Base-by-base conservation (phyloP, 768 basidiomycete genomes). In the Pleurotus pulmonarius region DNA sequence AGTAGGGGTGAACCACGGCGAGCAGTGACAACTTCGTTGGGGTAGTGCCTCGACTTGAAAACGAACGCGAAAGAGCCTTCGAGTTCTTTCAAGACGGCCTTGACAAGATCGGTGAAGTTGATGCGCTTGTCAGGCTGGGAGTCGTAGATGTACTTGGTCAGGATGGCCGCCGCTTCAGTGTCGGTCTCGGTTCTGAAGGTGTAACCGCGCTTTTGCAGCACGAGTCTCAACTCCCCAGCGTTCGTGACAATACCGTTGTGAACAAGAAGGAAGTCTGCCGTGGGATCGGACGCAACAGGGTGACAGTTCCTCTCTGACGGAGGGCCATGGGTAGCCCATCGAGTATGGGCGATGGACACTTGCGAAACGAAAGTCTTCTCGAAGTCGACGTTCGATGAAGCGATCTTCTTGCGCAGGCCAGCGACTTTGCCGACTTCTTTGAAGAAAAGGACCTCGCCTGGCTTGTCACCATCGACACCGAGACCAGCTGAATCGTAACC, bases 221-320 rank as follows among this genome's bases (percentile, higher is more conserved):
- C 94, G 62, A 90, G 85, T 59, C 90, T 83, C 65, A 99, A 87
- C 62, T 94, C 95, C 11, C 76, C 77, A 63, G 82, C 86, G 78
- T 97, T 98, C 72, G 96, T 99, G 67, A 98, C 95, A 68, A 98
- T 98, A 67, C 97, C 97, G 65, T 99, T 98, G 82, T 99, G 97
- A 24, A 99, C 95, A 63, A 98, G 75, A 57, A 87, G 84, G 76
- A 99, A 98, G 66, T 98, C 94, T 58, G 82, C 77, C 55, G 71
- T 78, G 22, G 82, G 75, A 65, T 96, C 94, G 13, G 90, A 91
- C 65, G 87, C 87, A 65, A 97, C 84, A 54, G 97, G 97, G 71
- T 99, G 97, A 75, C 96, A 98, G 75, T 99, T 99, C 64, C 81
- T 71, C 53, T 85, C 81, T 3, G 87, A 89, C 18, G 94, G 95